Evolutionary conservation across 768 basidiomycete genomes (phyloP), one percentile per base, ranked within the genome.

Genomic region (Podaxis sp.): DNA sequence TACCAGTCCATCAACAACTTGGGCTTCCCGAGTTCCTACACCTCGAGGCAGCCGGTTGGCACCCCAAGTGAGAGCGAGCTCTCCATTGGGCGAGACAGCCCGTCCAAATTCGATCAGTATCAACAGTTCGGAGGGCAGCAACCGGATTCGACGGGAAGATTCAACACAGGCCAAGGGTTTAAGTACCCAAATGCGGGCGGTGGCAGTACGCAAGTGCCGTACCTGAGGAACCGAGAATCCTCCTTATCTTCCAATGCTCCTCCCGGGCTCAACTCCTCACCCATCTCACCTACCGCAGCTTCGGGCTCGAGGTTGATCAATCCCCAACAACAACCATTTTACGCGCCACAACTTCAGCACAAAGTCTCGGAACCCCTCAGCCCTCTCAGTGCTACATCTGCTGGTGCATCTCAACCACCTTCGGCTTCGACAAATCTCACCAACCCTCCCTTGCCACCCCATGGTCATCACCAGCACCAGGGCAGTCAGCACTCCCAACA

Each of bases 11-110:
- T 88, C 64, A 86, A 66, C 74, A 87, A 66, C 74, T 11, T 88
- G 55, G 81, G 75, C 61, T 85, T 88, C 60, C 82, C 87, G 4
- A 74, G 76, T 23, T 75, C 74, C 36, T 80, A 76, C 62, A 69
- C 75, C 14, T 77, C 79, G 9, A 81, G 83, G 32, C 82, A 83
- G 63, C 74, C 75, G 27, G 76, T 82, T 46, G 79, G 81, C 36
- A 86, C 87, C 0, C 86, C 88, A 1, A 87, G 84, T 65, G 87
- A 89, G 54, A 79, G 79, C 44, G 87, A 82, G 0, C 69, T 82
- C 21, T 82, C 85, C 4, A 79, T 75, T 1, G 80, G 80, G 2
- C 71, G 69, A 42, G 71, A 70, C 27, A 87, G 85, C 58, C 84
- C 59, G 2, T 36, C 50, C 38, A 38, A 27, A 13, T 57, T 53